Evolutionary conservation across 1,284 basidiomycete genomes (phyloP).

Genomic region (Puccinia polysora): DNA sequence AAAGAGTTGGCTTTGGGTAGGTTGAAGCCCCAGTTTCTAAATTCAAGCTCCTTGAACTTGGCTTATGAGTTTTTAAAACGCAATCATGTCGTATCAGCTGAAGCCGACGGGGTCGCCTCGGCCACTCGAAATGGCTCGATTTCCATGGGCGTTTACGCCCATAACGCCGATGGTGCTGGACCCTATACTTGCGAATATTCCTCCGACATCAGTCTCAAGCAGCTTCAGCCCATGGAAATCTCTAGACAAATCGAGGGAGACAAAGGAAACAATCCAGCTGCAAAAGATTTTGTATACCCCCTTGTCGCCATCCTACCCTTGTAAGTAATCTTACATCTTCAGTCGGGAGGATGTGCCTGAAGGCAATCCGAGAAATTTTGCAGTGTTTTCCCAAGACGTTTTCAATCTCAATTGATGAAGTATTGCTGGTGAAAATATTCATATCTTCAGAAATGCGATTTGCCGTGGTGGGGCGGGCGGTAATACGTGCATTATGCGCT

Average conservation of each 20-base stretch:
- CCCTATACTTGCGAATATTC: slow-evolving; percentile 41
- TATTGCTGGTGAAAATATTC: neutral
- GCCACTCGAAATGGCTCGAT: slow-evolving; percentile 26
- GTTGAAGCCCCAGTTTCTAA: neutral
- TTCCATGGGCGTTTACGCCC: slow-evolving; percentile 37
- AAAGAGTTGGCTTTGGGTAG: slow-evolving; percentile 34
- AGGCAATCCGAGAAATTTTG: neutral
- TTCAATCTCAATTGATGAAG: neutral
- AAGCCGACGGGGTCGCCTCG: slow-evolving; percentile 27
- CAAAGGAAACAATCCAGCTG: slow-evolving; percentile 27
- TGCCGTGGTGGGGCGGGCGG: slow-evolving; percentile 22
- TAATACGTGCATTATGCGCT: slow-evolving; percentile 39
- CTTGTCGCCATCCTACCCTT: slow-evolving; percentile 26
- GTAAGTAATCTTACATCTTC: slow-evolving; percentile 30
- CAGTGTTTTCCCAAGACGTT: neutral
- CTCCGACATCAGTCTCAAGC: slow-evolving; percentile 26
- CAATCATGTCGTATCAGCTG: neutral
- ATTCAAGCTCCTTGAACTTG: neutral
- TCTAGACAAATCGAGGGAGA: slow-evolving; percentile 38
- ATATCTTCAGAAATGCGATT: slow-evolving; percentile 7
- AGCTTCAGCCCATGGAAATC: slow-evolving; percentile 37
- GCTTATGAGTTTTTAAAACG: neutral
- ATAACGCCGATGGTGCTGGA: slow-evolving; percentile 34
- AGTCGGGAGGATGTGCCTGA: neutral
- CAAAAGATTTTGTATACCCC: slow-evolving; percentile 43